Base-by-base conservation (phyloP, 176 grass and related monocot species). In the Cocos nucifera region DNA sequence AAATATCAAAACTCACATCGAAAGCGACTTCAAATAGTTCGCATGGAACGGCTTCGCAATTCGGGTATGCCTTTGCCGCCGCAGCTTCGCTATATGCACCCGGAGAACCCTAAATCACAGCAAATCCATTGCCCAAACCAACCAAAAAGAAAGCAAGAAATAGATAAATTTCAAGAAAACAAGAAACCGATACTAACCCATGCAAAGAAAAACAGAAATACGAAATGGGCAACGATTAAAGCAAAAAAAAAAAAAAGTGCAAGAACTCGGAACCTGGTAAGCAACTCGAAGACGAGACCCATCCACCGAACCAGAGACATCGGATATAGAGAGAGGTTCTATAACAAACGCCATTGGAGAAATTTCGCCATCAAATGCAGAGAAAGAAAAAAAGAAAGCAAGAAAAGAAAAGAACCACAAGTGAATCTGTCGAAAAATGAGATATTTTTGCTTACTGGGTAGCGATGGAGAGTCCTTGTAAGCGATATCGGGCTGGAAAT, bases 21-120 rank as follows among this genome's bases (percentile, higher is more conserved):
- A 95, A 95, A 27, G 85, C 79, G 23, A 69, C 89, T 27, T 95
- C 85, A 29, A 95, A 86, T 26, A 80, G 74, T 65, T 95, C 84
- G 59, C 89, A 88, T 22, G 89, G 89, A 73, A 95, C 81, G 50
- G 84, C 76, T 25, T 82, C 67, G 67, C 89, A 95, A 59, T 86
- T 88, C 27, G 81, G 84, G 58, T 95, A 95, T 14, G 89, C 84
- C 65, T 88, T 95, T 56, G 19, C 79, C 22, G 89, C 85, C 7
- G 89, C 89, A 6, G 85, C 82, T 81, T 95, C 89, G 4, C 89
- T 88, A 64, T 88, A 87, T n/a, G 89, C 89, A 50, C 89, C 89
- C 4, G 84, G 81, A 44, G 77, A 77, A 1, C 85, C 85, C 89
- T 96, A 69, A 71, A 12, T 10, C 35, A 44, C 35, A 44, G 35